These are phyloP conservation scores for Sporothrix luriei DNA, from an alignment of 2,329 filamentous ascomycete species.

Conservation along the genomic window DNA sequence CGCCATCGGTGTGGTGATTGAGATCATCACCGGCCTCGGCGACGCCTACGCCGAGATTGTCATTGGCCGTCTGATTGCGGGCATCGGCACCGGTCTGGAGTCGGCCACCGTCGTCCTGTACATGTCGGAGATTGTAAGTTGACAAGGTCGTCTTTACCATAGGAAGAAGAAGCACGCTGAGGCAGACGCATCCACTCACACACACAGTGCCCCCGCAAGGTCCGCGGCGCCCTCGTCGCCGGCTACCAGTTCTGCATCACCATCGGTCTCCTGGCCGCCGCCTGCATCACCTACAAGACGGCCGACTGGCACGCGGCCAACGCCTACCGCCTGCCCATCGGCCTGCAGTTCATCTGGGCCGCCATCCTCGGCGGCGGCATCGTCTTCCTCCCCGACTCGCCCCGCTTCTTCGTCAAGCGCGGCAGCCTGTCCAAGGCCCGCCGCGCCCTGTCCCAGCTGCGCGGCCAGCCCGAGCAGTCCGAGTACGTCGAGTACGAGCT, in stretches of 20 bases:
- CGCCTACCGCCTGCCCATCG: slow-evolving; percentile 80
- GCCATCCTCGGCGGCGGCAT: slow-evolving; percentile 73
- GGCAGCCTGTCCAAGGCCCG: slow-evolving; percentile 68
- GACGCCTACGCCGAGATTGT: slow-evolving; percentile 64
- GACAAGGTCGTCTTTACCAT: too few relatives aligned
- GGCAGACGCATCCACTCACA: background rate
- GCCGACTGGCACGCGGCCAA: slow-evolving; percentile 62
- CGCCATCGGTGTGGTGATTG: slow-evolving; percentile 66
- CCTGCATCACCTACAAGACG: slow-evolving; percentile 69
- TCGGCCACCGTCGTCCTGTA: slow-evolving; percentile 80
- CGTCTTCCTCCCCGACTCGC: slow-evolving; percentile 78
- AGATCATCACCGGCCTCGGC: slow-evolving; percentile 57
- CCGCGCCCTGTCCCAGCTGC: slow-evolving; percentile 64
- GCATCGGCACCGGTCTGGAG: slow-evolving; percentile 77
- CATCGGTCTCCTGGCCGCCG: slow-evolving; percentile 61
- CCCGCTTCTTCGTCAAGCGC: slow-evolving; percentile 81
- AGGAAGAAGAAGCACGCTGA: too few relatives aligned
- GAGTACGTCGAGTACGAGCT: slow-evolving; percentile 77
- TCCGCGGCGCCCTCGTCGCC: slow-evolving; percentile 55
- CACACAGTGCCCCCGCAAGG: slow-evolving; percentile 60
- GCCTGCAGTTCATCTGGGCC: slow-evolving; percentile 78
- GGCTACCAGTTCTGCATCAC: slow-evolving; percentile 76
- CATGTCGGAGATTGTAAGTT: slow-evolving; percentile 77
- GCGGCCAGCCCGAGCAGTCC: slow-evolving; percentile 72
- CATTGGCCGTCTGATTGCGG: slow-evolving; percentile 72